Evolutionary conservation across 73 alveolate species (phyloP).

Genomic region (Paramecium octaurelia): DNA sequence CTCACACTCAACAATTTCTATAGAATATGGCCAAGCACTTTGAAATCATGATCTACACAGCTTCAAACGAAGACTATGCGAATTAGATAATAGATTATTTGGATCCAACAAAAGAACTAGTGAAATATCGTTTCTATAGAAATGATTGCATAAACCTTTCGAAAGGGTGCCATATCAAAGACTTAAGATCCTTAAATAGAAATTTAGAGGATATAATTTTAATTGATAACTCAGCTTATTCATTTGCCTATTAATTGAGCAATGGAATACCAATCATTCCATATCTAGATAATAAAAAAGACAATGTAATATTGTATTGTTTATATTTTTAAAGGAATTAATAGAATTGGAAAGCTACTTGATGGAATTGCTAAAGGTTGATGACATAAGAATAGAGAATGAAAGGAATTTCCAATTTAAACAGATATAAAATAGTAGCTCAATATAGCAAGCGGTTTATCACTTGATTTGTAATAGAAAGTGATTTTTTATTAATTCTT

Average conservation of each 20-base stretch:
- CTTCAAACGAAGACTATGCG: constrained; percentile 68
- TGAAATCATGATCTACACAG: constrained; percentile 76
- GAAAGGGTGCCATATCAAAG: constrained; percentile 69
- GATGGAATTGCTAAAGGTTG: background rate
- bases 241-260: constrained; percentile 77
- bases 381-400: background rate
- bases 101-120: constrained; percentile 65
- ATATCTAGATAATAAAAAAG: constrained; percentile 82
- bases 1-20: background rate
- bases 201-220: constrained; percentile 71
- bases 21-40: constrained; percentile 54
- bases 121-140: constrained; percentile 66
- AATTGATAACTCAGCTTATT: constrained; percentile 86
- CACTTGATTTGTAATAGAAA: background rate
- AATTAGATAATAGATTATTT: constrained; percentile 66
- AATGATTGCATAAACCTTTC: constrained; percentile 67
- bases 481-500: background rate
- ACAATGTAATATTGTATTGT: constrained; percentile 27
- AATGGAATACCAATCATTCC: constrained; percentile 93
- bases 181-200: constrained; percentile 64
- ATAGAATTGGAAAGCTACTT: background rate
- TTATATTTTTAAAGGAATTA: background rate
- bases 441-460: background rate
- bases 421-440: background rate
- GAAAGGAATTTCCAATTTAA: background rate